A percentile compares a stretch with the other conserved stretches of the same genome.
Conservation (phyloP, 345 rosid species). For the Brassica napus region Da-Ae NC_063449.1:8811501-8812000, state of each 20-base stretch:
- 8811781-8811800: neutral
- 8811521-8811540: conserved; percentile 91
- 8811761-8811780: too few species aligned
- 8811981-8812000: neutral
- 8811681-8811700: neutral
- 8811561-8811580: conserved; percentile 90
- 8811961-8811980: neutral
- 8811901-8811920: neutral
- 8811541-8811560: conserved; percentile 83
- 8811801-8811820: neutral
- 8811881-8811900: too few species aligned
- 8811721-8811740: too few species aligned
- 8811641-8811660: neutral
- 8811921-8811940: neutral
- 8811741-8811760: neutral
- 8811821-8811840: neutral
- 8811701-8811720: neutral
- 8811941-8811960: neutral
- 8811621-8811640: conserved; percentile 10
- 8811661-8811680: neutral
- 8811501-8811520: conserved; percentile 77
- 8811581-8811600: conserved; percentile 58
- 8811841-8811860: neutral
- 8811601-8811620: neutral
- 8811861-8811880: neutral